These are phyloP conservation scores for Neurospora terricola DNA, from an alignment of 495 filamentous ascomycete genomes.

Conservation along the genomic window DNA sequence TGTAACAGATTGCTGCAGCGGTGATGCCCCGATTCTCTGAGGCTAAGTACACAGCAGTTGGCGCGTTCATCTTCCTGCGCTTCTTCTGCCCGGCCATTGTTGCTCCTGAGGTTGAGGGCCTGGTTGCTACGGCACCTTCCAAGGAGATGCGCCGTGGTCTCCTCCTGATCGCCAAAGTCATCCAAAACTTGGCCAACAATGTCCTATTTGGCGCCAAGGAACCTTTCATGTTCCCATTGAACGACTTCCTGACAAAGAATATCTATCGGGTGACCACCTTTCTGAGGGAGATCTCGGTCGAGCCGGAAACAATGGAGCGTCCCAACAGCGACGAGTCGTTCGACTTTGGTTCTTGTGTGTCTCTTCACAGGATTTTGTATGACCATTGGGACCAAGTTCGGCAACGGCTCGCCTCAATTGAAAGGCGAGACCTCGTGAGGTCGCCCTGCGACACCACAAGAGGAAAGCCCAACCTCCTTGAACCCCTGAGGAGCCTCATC, in stretches of 20 bases:
- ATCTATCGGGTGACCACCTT: conserved; percentile 55
- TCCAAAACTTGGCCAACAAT: conserved; percentile 60
- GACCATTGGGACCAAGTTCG: conserved; percentile 60
- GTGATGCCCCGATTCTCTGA: conserved; percentile 51
- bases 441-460: conserved; percentile 38
- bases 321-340: conserved; percentile 40
- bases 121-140: conserved; percentile 45
- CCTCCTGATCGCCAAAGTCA: conserved; percentile 56
- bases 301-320: conserved; percentile 26
- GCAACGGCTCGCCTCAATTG: conserved; percentile 49
- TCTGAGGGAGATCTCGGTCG: conserved; percentile 48
- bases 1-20: conserved; percentile 40
- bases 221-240: conserved; percentile 57
- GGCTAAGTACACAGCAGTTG: conserved; percentile 61
- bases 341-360: conserved; percentile 57
- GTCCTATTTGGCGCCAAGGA: conserved; percentile 62
- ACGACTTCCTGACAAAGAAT: conserved; percentile 53
- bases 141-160: conserved; percentile 58
- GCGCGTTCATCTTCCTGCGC: conserved; percentile 57
- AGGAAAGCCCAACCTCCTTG: conserved; percentile 37
- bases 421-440: conserved; percentile 40
- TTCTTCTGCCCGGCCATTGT: conserved; percentile 65
- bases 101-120: conserved; percentile 53
- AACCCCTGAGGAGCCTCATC: conserved; percentile 46
- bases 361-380: conserved; percentile 55